Percentiles rank a stretch among this genome's conserved stretches.
Evolutionary conservation across 2,329 filamentous ascomycete genomes (phyloP).

Genomic region (Cordyceps cateniannulata): DNA sequence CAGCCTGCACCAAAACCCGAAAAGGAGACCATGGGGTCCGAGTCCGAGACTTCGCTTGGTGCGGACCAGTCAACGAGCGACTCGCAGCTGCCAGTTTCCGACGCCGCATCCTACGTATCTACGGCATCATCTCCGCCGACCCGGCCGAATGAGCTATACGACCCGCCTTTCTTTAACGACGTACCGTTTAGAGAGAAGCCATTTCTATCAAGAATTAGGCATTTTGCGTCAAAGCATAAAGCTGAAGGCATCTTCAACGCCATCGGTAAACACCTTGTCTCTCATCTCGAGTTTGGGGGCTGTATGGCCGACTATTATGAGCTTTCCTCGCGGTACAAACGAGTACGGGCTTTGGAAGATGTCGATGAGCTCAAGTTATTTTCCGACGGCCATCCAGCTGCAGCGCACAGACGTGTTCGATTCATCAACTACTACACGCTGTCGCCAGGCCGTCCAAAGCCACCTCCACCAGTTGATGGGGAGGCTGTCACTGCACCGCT

Average conservation of each 20-base stretch:
- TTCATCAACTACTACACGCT: constrained; percentile 90
- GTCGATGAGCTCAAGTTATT: constrained; percentile 46
- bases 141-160: constrained; percentile 57
- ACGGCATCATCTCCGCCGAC: constrained; percentile 10
- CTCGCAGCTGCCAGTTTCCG: background rate
- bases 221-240: constrained; percentile 78
- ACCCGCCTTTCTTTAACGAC: constrained; percentile 72
- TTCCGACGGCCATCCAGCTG: constrained; percentile 15
- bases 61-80: constrained; percentile 9
- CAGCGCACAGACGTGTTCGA: constrained; percentile 49
- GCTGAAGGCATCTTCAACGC: constrained; percentile 63
- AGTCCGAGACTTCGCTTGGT: constrained; percentile 4
- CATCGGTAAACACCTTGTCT: constrained; percentile 65
- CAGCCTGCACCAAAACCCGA: constrained; percentile 30
- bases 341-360: constrained; percentile 65
- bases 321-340: constrained; percentile 63
- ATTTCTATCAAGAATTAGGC: constrained; percentile 60
- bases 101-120: constrained; percentile 9
- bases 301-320: constrained; percentile 71
- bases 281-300: constrained; percentile 77
- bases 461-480: background rate
- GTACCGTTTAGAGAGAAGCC: constrained; percentile 60
- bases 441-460: constrained; percentile 66
- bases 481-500: background rate
- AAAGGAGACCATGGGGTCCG: background rate